phyloP scores from a whole-genome alignment of 345 rosid species.

The Balakata baccata region DNA sequence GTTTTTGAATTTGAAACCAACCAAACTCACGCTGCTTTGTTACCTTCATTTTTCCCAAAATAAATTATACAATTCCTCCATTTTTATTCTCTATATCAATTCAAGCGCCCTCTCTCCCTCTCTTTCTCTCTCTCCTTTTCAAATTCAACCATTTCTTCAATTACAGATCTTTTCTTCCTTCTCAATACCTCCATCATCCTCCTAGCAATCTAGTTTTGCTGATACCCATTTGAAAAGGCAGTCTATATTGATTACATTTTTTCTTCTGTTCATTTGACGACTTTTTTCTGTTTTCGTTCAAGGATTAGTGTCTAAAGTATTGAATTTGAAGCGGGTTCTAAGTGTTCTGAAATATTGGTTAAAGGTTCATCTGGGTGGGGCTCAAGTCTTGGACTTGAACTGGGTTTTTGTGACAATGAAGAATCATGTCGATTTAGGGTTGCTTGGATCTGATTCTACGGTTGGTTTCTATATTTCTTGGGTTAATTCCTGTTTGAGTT shows the following conservation, averaged over 20 bases:
- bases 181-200: too few species aligned
- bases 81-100: too few species aligned
- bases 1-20: conserved; percentile 23
- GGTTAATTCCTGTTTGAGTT: background rate
- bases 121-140: conserved; percentile 5
- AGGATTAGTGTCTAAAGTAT: background rate
- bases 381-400: background rate
- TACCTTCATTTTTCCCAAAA: too few species aligned
- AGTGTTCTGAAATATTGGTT: background rate
- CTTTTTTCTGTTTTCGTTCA: background rate
- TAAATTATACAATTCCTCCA: too few species aligned
- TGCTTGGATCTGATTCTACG: conserved; percentile 10
- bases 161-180: background rate
- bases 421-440: conserved; percentile 5
- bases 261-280: too few species aligned
- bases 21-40: too few species aligned
- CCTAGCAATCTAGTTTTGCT: background rate
- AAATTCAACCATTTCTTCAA: background rate
- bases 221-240: background rate
- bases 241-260: background rate
- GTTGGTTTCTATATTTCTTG: conserved; percentile 6
- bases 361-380: background rate
- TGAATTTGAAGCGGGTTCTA: conserved; percentile 5
- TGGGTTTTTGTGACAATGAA: conserved; percentile 14
- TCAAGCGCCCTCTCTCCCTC: too few species aligned